Percentiles rank a stretch among this genome's conserved stretches.
Conservation (phyloP, 2,329 filamentous ascomycete species). For the Hypoxylon sp. region DNA sequence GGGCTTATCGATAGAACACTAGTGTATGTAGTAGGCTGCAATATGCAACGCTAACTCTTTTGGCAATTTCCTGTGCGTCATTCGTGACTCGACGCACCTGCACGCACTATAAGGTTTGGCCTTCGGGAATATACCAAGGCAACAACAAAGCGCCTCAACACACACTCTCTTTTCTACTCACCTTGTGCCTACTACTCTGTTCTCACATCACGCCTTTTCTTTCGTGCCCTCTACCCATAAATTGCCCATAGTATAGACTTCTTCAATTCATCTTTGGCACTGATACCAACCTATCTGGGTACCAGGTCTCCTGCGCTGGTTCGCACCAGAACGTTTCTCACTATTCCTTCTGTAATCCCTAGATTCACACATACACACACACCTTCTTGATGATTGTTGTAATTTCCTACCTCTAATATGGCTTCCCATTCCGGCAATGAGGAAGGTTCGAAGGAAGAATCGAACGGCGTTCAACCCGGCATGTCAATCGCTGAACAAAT, state of each 20-base stretch:
- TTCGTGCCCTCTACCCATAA: neutral
- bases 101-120: slow-evolving; percentile 6
- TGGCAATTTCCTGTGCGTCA: slow-evolving; percentile 26
- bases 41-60: slow-evolving; percentile 1
- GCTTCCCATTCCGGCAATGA: slow-evolving; percentile 24
- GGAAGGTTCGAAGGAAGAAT: slow-evolving; percentile 11
- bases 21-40: too few relatives aligned
- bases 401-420: slow-evolving; percentile 23
- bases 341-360: slow-evolving; percentile 4
- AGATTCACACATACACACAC: neutral
- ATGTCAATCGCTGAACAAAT: slow-evolving; percentile 27
- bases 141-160: slow-evolving; percentile 22
- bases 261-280: neutral
- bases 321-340: neutral
- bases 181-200: neutral
- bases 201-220: neutral
- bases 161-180: neutral
- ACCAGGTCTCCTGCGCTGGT: slow-evolving; percentile 5
- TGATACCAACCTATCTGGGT: slow-evolving; percentile 1
- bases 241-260: neutral
- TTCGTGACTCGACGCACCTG: slow-evolving; percentile 20
- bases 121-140: neutral
- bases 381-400: slow-evolving; percentile 7
- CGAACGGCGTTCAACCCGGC: neutral
- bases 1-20: slow-evolving; percentile 37